Conservation (phyloP, 2,329 filamentous ascomycete species). For the Pseudogymnoascus sp. region DNA sequence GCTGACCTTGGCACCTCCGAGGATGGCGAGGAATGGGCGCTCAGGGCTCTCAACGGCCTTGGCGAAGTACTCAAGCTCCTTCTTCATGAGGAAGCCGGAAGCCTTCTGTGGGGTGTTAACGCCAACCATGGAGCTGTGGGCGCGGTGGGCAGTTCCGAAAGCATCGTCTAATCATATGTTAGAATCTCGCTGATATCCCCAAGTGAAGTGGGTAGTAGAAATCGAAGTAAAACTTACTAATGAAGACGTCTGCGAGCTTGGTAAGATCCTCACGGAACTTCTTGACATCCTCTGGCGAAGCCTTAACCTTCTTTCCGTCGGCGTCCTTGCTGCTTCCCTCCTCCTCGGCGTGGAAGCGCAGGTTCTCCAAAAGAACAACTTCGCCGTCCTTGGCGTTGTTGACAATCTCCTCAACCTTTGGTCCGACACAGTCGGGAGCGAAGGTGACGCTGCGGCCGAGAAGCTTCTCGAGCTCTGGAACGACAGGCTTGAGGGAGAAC, state of each 20-base stretch:
- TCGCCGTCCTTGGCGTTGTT: slow-evolving; percentile 73
- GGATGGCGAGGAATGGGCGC: slow-evolving; percentile 95
- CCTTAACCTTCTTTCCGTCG: slow-evolving; percentile 95
- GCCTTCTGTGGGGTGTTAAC: slow-evolving; percentile 94
- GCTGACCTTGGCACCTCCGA: slow-evolving; percentile 95
- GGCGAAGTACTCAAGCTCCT: slow-evolving; percentile 99
- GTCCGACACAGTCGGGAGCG: slow-evolving; percentile 81
- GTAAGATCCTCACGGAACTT: slow-evolving; percentile 94
- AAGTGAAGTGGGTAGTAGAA: not conserved
- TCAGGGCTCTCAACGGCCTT: slow-evolving; percentile 88
- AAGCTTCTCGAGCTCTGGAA: slow-evolving; percentile 84
- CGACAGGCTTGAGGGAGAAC: slow-evolving; percentile 90
- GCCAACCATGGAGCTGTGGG: slow-evolving; percentile 98
- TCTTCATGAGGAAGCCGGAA: slow-evolving; percentile 98
- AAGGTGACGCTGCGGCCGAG: slow-evolving; percentile 77
- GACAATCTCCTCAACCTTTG: slow-evolving; percentile 82
- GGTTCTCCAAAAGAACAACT: slow-evolving; percentile 89
- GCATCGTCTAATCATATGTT: slow-evolving; percentile 65
- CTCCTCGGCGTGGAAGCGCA: slow-evolving; percentile 97
- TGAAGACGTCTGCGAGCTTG: slow-evolving; percentile 86
- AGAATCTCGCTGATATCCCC: slow-evolving; percentile 13
- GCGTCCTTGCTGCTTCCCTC: slow-evolving; percentile 93
- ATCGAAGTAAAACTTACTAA: slow-evolving; percentile 58
- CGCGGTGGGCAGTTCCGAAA: slow-evolving; percentile 96
- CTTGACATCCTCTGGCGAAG: slow-evolving; percentile 84